Evolutionary conservation across 208 protist genomes (phyloP).

Genomic region (Trypanosomatidae sp.): DNA sequence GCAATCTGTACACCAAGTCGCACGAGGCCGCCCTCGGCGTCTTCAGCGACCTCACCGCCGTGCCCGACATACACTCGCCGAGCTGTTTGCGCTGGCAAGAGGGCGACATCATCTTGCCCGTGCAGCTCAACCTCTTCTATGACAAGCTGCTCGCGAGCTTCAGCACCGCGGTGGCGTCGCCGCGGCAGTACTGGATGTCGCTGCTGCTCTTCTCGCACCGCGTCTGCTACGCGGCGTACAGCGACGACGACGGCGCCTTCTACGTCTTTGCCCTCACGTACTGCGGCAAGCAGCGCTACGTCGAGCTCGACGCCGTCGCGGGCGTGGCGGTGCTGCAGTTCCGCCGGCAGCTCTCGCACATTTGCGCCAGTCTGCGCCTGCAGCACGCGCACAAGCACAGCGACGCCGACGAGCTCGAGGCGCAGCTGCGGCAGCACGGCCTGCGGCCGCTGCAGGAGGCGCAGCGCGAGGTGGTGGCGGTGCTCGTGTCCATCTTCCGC

Average conservation of each 20-base stretch:
- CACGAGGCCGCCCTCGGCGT: constrained; percentile 58
- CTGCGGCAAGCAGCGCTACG: constrained; percentile 35
- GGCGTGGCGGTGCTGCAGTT: constrained; percentile 50
- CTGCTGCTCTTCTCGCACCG: constrained; percentile 48
- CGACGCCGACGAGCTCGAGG: constrained; percentile 39
- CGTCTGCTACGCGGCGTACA: constrained; percentile 48
- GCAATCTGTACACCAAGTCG: constrained; percentile 46
- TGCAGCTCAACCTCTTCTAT: constrained; percentile 45
- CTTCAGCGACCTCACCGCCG: constrained; percentile 61
- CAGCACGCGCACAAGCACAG: constrained; percentile 30
- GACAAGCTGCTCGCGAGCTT: constrained; percentile 64
- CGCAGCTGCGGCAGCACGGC: constrained; percentile 13
- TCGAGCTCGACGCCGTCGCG: constrained; percentile 54
- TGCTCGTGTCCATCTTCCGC: constrained; percentile 50
- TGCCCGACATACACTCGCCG: constrained; percentile 57
- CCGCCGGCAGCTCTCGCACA: constrained; percentile 35
- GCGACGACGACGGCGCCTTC: constrained; percentile 59
- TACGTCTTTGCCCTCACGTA: constrained; percentile 57
- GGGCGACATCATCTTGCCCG: constrained; percentile 50
- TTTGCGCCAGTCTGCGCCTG: constrained; percentile 47
- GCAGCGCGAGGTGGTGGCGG: constrained; percentile 54
- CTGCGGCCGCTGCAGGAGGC: constrained; percentile 35
- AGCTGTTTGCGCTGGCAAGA: constrained; percentile 51
- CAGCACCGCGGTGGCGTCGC: constrained; percentile 31
- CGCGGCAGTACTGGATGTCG: constrained; percentile 55